phyloP scores from a whole-genome alignment of 345 rosid species.

The Adansonia digitata region DNA sequence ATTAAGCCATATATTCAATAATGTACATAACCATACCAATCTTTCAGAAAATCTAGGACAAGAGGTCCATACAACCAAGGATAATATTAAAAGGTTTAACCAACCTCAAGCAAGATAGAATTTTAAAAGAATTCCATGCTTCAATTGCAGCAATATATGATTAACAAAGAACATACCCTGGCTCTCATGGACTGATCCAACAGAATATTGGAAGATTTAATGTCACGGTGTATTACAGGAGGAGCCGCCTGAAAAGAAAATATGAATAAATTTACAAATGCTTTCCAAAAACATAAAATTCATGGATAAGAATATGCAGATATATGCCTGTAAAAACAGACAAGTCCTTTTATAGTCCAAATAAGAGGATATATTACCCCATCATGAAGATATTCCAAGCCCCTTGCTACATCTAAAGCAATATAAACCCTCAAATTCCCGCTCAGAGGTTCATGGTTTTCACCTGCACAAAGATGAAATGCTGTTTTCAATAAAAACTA shows the following conservation, averaged over 20 bases:
- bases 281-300: neutral
- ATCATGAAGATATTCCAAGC: constrained; percentile 97
- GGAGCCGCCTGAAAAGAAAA: constrained; percentile 75
- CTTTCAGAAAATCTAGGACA: neutral
- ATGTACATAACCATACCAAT: neutral
- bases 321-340: neutral
- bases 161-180: constrained; percentile 51
- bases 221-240: constrained; percentile 92
- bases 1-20: neutral
- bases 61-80: neutral
- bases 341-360: neutral
- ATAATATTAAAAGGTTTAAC: neutral
- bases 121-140: neutral
- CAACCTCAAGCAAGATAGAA: neutral
- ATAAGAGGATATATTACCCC: constrained; percentile 55
- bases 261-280: neutral
- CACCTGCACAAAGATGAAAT: constrained; percentile 41
- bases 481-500: neutral
- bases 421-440: constrained; percentile 88
- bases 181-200: constrained; percentile 94
- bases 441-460: constrained; percentile 47
- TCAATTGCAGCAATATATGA: neutral
- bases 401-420: constrained; percentile 90
- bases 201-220: constrained; percentile 92
- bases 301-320: neutral